Percentiles rank a stretch among this genome's conserved stretches.
phyloP scores from a whole-genome alignment of 768 basidiomycete species.

The Psilocybe tampanensis region DNA sequence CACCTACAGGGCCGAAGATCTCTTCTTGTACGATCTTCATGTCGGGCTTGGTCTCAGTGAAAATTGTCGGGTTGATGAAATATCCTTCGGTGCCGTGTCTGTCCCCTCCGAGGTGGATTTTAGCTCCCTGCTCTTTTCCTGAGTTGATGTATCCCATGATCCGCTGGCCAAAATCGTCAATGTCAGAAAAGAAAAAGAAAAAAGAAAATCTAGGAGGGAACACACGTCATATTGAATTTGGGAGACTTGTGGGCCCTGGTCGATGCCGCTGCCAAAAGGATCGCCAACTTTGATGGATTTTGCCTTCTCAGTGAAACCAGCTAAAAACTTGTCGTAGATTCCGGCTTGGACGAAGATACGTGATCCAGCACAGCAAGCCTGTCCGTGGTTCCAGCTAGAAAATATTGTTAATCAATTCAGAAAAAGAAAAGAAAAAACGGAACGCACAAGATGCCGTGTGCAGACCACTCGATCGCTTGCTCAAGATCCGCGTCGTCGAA shows the following conservation, averaged over 20 bases:
- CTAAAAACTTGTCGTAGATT: constrained; percentile 80
- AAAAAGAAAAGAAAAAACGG: background rate
- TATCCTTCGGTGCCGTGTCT: constrained; percentile 51
- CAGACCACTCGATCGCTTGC: constrained; percentile 66
- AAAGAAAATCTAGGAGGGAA: background rate
- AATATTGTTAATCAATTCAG: background rate
- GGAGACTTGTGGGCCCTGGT: constrained; percentile 76
- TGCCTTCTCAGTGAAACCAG: constrained; percentile 50
- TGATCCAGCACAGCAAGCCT: constrained; percentile 80
- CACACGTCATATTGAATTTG: constrained; percentile 66
- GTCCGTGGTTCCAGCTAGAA: constrained; percentile 45
- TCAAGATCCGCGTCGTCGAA: constrained; percentile 68
- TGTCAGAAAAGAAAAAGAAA: background rate
- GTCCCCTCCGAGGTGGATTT: constrained; percentile 63
- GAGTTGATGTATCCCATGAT: constrained; percentile 79
- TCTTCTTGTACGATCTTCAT: constrained; percentile 80
- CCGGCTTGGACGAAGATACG: constrained; percentile 80
- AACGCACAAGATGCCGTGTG: constrained; percentile 66
- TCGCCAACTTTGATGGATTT: constrained; percentile 57
- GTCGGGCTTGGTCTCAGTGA: constrained; percentile 62
- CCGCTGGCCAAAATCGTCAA: constrained; percentile 41
- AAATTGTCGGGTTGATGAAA: constrained; percentile 78
- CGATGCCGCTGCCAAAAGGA: constrained; percentile 56
- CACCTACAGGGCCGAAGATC: constrained; percentile 83
- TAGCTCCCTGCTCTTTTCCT: constrained; percentile 75